Percentiles rank a stretch among this genome's conserved stretches.
Evolutionary conservation across 805 yeast genomes (phyloP).

Genomic region (Candida easanensis): DNA sequence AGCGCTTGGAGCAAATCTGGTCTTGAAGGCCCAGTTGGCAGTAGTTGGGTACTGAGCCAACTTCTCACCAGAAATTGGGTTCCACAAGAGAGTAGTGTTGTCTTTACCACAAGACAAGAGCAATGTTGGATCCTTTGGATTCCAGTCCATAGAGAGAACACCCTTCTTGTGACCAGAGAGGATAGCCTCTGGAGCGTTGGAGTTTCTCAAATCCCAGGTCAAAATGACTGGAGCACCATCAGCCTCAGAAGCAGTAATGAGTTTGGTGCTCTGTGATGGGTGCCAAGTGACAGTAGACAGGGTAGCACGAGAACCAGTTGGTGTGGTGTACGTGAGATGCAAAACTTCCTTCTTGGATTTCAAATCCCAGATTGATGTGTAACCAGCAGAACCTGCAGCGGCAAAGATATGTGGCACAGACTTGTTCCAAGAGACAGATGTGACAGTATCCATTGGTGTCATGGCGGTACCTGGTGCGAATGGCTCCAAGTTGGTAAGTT

Average conservation of each 20-base stretch:
- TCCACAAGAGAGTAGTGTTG: slow-evolving; percentile 85
- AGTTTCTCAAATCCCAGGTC: slow-evolving; percentile 93
- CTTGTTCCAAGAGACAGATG: slow-evolving; percentile 86
- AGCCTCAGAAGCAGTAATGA: slow-evolving; percentile 82
- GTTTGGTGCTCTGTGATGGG: slow-evolving; percentile 80
- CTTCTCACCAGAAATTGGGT: slow-evolving; percentile 69
- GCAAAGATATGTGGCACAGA: slow-evolving; percentile 84
- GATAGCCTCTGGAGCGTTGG: slow-evolving; percentile 81
- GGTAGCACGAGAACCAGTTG: slow-evolving; percentile 53
- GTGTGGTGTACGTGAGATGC: slow-evolving; percentile 69
- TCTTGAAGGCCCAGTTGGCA: slow-evolving; percentile 90
- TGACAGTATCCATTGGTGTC: slow-evolving; percentile 78
- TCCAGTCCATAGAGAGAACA: slow-evolving; percentile 90
- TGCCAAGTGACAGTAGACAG: slow-evolving; percentile 92
- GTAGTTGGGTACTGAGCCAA: slow-evolving; percentile 88
- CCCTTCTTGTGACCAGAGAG: slow-evolving; percentile 85
- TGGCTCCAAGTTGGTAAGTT: slow-evolving; percentile 46
- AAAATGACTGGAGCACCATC: slow-evolving; percentile 78
- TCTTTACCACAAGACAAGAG: slow-evolving; percentile 92
- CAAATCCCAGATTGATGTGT: slow-evolving; percentile 91
- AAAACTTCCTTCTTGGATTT: slow-evolving; percentile 84
- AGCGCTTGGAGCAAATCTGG: slow-evolving; percentile 80
- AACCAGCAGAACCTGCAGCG: slow-evolving; percentile 80
- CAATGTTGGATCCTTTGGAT: slow-evolving; percentile 72
- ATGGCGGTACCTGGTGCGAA: slow-evolving; percentile 73